phyloP scores from a whole-genome alignment of 805 yeast genomes.

The Spathaspora boniae region DNA sequence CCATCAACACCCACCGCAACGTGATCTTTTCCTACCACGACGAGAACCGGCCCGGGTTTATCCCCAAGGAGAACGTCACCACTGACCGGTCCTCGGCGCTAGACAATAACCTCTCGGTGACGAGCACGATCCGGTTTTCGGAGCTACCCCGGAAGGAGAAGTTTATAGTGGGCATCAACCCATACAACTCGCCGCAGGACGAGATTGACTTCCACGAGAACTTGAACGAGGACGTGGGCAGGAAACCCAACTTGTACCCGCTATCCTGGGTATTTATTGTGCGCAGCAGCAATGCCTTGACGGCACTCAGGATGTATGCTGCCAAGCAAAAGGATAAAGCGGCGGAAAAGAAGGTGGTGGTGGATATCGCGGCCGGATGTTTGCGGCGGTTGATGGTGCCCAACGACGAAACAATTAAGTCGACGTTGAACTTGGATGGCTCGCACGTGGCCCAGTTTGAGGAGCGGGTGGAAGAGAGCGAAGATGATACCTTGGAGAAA shows the following conservation, averaged over 20 bases:
- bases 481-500: constrained; percentile 28
- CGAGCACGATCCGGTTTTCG: constrained; percentile 1
- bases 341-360: background rate
- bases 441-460: constrained; percentile 18
- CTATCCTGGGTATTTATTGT: constrained; percentile 34
- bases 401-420: constrained; percentile 16
- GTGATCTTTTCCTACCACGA: constrained; percentile 8
- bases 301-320: constrained; percentile 28
- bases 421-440: constrained; percentile 18
- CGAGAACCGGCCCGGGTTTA: constrained; percentile 8
- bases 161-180: constrained; percentile 20
- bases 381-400: constrained; percentile 9
- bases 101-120: constrained; percentile 2
- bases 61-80: constrained; percentile 4
- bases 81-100: background rate
- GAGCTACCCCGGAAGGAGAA: constrained; percentile 4
- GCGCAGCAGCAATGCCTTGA: constrained; percentile 29
- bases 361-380: constrained; percentile 3
- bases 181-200: constrained; percentile 22
- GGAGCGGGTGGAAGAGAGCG: constrained; percentile 30
- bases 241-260: constrained; percentile 34
- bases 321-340: constrained; percentile 1
- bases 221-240: too few relatives aligned
- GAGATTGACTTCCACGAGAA: constrained; percentile 31
- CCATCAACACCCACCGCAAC: constrained; percentile 3